phyloP scores from a whole-genome alignment of 2,329 filamentous ascomycete species.

The Fusarium sp. region DNA sequence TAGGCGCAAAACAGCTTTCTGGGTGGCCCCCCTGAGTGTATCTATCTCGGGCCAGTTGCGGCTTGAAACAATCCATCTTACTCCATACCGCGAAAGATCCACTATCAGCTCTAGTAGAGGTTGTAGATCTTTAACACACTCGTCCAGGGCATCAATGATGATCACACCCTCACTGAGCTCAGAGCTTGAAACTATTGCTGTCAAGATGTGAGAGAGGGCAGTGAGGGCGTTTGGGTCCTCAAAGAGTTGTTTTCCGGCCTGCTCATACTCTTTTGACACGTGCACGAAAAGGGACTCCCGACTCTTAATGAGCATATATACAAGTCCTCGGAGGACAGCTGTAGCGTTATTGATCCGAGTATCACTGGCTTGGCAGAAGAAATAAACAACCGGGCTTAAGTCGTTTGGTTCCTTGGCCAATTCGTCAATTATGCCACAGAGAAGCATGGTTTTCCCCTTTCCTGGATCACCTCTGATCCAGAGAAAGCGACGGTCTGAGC shows the following conservation, averaged over 20 bases:
- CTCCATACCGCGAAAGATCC: not conserved
- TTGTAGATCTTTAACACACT: constrained; percentile 52
- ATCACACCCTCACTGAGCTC: constrained; percentile 47
- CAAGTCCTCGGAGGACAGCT: constrained; percentile 60
- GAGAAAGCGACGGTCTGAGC: constrained; percentile 44
- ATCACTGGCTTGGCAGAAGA: constrained; percentile 63
- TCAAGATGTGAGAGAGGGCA: constrained; percentile 56
- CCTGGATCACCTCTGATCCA: constrained; percentile 59
- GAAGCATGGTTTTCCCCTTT: constrained; percentile 62
- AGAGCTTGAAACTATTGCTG: constrained; percentile 54
- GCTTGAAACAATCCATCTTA: constrained; percentile 63
- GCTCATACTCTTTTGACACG: constrained; percentile 50
- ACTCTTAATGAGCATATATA: constrained; percentile 58
- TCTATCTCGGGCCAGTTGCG: constrained; percentile 57
- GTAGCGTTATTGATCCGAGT: constrained; percentile 56
- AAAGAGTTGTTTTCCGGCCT: constrained; percentile 55
- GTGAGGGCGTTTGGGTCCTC: constrained; percentile 57
- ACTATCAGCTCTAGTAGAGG: constrained; percentile 52
- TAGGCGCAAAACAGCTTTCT: constrained; percentile 52
- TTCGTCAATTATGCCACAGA: constrained; percentile 53
- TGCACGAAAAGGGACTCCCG: constrained; percentile 52
- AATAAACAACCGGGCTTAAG: constrained; percentile 41
- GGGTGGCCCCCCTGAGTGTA: constrained; percentile 30
- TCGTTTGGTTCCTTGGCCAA: not conserved
- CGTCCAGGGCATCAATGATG: constrained; percentile 64